A percentile compares a stretch with the other conserved stretches of the same genome.
Conservation (phyloP, 1,284 basidiomycete genomes). For the Apiotrichum akiyoshidainum region DNA sequence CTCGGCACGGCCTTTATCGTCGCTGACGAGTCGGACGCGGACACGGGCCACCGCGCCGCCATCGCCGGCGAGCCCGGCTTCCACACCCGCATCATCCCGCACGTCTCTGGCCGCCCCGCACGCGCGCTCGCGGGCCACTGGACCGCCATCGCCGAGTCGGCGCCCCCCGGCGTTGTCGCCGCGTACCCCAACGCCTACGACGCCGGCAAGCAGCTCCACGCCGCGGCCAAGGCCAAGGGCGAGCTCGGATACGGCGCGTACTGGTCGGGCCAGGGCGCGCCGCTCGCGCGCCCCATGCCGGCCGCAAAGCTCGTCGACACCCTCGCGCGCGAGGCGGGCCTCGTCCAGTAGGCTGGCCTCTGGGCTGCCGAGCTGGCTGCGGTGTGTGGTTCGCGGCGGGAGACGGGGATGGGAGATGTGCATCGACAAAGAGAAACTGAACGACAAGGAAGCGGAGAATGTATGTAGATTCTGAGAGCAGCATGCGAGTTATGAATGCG, state of each 20-base stretch:
- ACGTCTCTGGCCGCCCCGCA: conserved; percentile 39
- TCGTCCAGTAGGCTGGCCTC: conserved; percentile 14
- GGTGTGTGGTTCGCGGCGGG: too few relatives aligned
- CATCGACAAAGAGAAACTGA: too few relatives aligned
- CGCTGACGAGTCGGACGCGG: conserved; percentile 33
- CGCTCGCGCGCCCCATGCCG: conserved; percentile 25
- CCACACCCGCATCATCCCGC: conserved; percentile 27
- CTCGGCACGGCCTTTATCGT: conserved; percentile 42
- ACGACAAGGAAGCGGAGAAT: too few relatives aligned
- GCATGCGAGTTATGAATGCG: too few relatives aligned
- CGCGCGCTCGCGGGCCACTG: conserved; percentile 29
- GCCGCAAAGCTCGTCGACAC: conserved; percentile 26
- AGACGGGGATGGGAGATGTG: too few relatives aligned
- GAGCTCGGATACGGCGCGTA: conserved; percentile 35
- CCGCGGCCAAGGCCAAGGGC: conserved; percentile 32
- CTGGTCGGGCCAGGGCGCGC: conserved; percentile 40
- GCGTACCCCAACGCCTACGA: conserved; percentile 42
- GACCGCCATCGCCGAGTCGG: conserved; percentile 18
- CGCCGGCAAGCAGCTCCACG: conserved; percentile 34
- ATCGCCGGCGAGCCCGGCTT: conserved; percentile 14
- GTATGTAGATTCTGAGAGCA: too few relatives aligned
- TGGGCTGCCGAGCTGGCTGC: too few relatives aligned
- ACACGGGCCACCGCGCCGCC: conserved; percentile 27
- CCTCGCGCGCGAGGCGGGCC: conserved; percentile 21
- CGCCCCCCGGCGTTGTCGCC: conserved; percentile 9